Percentiles rank a stretch among this genome's conserved stretches.
Evolutionary conservation across 495 filamentous ascomycete species (phyloP).

Genomic region (Penicillium waksmanii): DNA sequence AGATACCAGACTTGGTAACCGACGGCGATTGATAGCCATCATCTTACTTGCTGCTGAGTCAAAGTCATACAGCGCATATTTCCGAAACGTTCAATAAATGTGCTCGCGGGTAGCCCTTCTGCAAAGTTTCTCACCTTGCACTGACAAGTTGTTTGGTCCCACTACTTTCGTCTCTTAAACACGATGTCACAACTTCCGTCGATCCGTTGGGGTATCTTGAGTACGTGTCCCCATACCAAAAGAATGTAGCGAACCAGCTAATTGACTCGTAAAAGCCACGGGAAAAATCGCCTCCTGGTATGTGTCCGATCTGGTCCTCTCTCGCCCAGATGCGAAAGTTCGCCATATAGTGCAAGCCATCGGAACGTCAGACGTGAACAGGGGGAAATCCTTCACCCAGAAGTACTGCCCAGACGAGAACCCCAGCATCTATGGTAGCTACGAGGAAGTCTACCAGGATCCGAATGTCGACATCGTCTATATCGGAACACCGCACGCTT

Average conservation of each 20-base stretch:
- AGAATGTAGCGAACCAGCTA: neutral
- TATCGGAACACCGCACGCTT: slow-evolving; percentile 47
- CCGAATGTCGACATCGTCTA: slow-evolving; percentile 48
- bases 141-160: neutral
- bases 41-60: neutral
- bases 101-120: neutral
- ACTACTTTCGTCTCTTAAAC: neutral
- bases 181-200: slow-evolving; percentile 13
- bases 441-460: slow-evolving; percentile 37
- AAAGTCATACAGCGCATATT: neutral
- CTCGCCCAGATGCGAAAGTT: slow-evolving; percentile 26
- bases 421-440: slow-evolving; percentile 33
- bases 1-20: neutral
- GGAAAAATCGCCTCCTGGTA: slow-evolving; percentile 36
- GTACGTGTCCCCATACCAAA: slow-evolving; percentile 9
- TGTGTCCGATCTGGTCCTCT: slow-evolving; percentile 29
- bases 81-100: neutral
- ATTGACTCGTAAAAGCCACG: slow-evolving; percentile 15
- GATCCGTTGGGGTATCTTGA: slow-evolving; percentile 23
- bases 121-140: neutral
- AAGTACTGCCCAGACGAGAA: slow-evolving; percentile 16
- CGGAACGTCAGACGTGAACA: slow-evolving; percentile 34
- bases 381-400: slow-evolving; percentile 31
- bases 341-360: slow-evolving; percentile 37
- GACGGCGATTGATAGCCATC: neutral